Conservation (phyloP, 768 basidiomycete species). For the Phaffia australis region DNA sequence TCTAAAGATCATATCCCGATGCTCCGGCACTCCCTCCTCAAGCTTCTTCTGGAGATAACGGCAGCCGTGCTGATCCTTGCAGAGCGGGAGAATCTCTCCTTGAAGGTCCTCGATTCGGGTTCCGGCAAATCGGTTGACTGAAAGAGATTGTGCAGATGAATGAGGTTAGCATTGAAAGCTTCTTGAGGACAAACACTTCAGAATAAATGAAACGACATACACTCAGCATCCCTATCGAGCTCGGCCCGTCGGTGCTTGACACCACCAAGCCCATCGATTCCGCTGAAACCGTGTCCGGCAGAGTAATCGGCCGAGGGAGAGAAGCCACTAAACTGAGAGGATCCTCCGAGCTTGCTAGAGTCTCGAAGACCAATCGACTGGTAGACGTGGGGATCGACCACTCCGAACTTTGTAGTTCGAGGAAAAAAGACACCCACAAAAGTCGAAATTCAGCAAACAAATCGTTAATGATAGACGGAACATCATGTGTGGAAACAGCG, state of each 20-base stretch:
- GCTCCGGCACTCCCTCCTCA: constrained; percentile 87
- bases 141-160: not conserved
- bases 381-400: constrained; percentile 27
- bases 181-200: not conserved
- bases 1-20: constrained; percentile 97
- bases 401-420: constrained; percentile 14
- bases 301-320: constrained; percentile 29
- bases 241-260: constrained; percentile 92
- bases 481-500: constrained; percentile 1
- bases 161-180: not conserved
- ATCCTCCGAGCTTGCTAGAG: constrained; percentile 6
- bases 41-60: constrained; percentile 97
- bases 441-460: not conserved
- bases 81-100: constrained; percentile 83
- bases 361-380: constrained; percentile 25
- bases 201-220: constrained; percentile 37
- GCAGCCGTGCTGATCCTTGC: constrained; percentile 99
- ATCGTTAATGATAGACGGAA: constrained; percentile 22
- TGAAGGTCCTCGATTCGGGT: constrained; percentile 89
- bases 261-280: constrained; percentile 67
- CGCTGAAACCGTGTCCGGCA: constrained; percentile 44
- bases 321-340: constrained; percentile 34
- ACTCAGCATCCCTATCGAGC: constrained; percentile 62
- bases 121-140: constrained; percentile 94
- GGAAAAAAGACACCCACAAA: not conserved